These are phyloP conservation scores for Solanum hybrid DNA, from an alignment of 305 asterid genomes.

Conservation along the genomic window DNA sequence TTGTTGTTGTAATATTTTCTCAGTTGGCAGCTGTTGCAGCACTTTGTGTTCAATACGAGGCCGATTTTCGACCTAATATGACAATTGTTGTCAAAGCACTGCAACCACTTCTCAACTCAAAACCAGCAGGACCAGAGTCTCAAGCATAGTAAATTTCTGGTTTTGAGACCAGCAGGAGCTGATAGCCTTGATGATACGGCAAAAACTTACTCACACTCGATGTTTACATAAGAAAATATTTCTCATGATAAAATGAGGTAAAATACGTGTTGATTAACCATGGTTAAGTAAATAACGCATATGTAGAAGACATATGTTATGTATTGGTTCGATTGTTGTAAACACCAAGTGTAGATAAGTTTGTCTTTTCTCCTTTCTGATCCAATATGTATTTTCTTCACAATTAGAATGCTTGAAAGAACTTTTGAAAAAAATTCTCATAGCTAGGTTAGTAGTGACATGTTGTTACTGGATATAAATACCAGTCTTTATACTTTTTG, in stretches of 20 bases:
- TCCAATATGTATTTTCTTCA: background rate
- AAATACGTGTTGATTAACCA: background rate
- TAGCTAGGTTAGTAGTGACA: background rate
- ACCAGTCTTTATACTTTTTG: background rate
- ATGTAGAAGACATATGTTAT: background rate
- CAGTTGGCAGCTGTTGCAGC: conserved; percentile 89
- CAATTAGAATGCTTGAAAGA: background rate
- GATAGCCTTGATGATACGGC: background rate
- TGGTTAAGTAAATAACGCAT: background rate
- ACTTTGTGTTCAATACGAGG: conserved; percentile 71
- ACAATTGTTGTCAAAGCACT: conserved; percentile 72
- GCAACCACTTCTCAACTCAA: conserved; percentile 67
- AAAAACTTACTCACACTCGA: background rate
- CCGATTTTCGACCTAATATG: conserved; percentile 75
- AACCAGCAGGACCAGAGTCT: conserved; percentile 51
- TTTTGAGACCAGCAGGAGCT: background rate
- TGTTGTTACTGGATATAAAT: background rate
- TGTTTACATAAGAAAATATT: background rate
- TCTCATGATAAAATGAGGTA: background rate
- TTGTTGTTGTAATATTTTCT: background rate
- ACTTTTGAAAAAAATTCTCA: background rate
- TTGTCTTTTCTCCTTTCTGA: background rate
- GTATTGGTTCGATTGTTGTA: background rate
- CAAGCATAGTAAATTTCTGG: conserved; percentile 17
- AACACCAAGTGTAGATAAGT: background rate